phyloP scores from a whole-genome alignment of 257 asterid genomes.

The Fraxinus excelsior region DNA sequence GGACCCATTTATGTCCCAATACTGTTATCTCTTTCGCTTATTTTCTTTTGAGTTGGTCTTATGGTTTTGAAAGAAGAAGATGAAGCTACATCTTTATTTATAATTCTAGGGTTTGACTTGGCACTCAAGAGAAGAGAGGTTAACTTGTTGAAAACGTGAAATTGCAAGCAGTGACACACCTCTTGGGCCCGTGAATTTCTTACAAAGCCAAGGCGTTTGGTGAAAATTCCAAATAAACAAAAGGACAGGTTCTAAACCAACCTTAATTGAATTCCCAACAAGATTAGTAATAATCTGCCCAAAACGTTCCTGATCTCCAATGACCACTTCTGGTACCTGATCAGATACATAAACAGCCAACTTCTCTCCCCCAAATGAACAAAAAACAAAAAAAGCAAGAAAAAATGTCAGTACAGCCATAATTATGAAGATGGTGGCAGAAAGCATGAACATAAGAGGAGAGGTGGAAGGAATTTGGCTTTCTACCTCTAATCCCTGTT shows the following conservation, averaged over 20 bases:
- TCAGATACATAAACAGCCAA: slow-evolving; percentile 76
- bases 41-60: too few relatives aligned
- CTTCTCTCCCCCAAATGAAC: slow-evolving; percentile 40
- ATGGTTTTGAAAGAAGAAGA: too few relatives aligned
- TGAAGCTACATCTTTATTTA: too few relatives aligned
- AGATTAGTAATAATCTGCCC: slow-evolving; percentile 73
- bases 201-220: not conserved
- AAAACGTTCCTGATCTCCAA: slow-evolving; percentile 78
- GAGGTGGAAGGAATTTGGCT: slow-evolving; percentile 6
- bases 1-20: not conserved
- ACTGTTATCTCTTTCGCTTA: not conserved
- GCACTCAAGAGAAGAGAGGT: not conserved
- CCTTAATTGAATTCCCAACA: slow-evolving; percentile 82
- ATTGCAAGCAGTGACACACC: not conserved
- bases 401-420: slow-evolving; percentile 21
- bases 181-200: not conserved
- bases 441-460: not conserved
- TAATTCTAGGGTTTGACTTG: not conserved
- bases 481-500: slow-evolving; percentile 62
- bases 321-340: slow-evolving; percentile 69
- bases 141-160: not conserved
- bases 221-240: slow-evolving; percentile 2
- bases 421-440: slow-evolving; percentile 1
- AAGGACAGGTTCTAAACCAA: slow-evolving; percentile 26
- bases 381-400: not conserved